Conservation (phyloP, 2,329 filamentous ascomycete species). For the Stachybotrys chartarum region DNA sequence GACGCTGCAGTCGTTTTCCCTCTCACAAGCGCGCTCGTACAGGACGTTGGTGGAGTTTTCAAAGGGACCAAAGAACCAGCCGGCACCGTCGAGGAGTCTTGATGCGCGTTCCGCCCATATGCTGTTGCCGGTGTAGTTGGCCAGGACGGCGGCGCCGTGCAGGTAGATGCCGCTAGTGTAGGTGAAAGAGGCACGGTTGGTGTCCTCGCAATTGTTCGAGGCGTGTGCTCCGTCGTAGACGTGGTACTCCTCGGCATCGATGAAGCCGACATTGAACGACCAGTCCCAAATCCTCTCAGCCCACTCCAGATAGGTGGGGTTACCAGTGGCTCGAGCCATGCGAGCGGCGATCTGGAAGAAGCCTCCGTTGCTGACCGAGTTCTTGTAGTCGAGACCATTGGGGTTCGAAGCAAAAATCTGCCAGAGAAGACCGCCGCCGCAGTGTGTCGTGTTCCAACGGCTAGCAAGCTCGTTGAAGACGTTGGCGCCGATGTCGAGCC, state of each 20-base stretch:
- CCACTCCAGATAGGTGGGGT: slow-evolving; percentile 60
- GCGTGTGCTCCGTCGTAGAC: slow-evolving; percentile 58
- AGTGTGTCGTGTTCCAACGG: slow-evolving; percentile 63
- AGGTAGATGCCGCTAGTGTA: slow-evolving; percentile 61
- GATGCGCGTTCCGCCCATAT: slow-evolving; percentile 48
- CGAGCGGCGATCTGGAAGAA: slow-evolving; percentile 77
- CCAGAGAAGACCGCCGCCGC: slow-evolving; percentile 70
- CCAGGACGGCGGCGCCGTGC: slow-evolving; percentile 56
- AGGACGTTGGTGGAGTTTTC: slow-evolving; percentile 51
- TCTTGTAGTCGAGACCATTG: slow-evolving; percentile 76
- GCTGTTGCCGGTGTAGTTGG: slow-evolving; percentile 48
- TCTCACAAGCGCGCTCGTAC: slow-evolving; percentile 62
- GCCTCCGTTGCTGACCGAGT: slow-evolving; percentile 73
- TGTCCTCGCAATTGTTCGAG: slow-evolving; percentile 42
- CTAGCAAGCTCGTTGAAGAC: slow-evolving; percentile 64
- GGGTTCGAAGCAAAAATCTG: slow-evolving; percentile 72
- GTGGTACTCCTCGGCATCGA: slow-evolving; percentile 41
- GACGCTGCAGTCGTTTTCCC: slow-evolving; percentile 44
- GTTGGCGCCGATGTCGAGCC: slow-evolving; percentile 61
- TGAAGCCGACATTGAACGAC: slow-evolving; percentile 48
- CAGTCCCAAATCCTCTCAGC: slow-evolving; percentile 62
- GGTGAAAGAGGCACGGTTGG: slow-evolving; percentile 52
- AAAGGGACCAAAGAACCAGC: slow-evolving; percentile 46
- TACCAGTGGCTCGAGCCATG: slow-evolving; percentile 62
- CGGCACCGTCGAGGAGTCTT: slow-evolving; percentile 43